phyloP scores from a whole-genome alignment of 2,329 filamentous ascomycete genomes.

The Alternaria metachromatica region DNA sequence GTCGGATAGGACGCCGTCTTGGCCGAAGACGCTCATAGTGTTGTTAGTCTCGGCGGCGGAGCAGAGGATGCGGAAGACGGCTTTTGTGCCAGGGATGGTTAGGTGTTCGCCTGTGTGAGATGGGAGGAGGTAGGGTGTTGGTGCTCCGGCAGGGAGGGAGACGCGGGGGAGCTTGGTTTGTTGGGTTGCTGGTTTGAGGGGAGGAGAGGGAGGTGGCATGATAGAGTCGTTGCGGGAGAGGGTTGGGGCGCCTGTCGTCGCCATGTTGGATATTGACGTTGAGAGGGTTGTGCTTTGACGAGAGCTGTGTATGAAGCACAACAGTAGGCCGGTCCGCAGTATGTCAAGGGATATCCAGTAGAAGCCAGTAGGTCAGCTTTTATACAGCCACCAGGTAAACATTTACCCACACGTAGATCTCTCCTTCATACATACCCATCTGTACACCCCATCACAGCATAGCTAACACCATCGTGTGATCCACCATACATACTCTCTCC shows the following conservation, averaged over 20 bases:
- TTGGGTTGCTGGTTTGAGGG: background rate
- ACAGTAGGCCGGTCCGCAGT: background rate
- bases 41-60: constrained; percentile 22
- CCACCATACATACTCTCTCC: background rate
- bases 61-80: constrained; percentile 23
- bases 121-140: constrained; percentile 22
- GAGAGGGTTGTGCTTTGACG: background rate
- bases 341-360: background rate
- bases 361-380: background rate
- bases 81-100: constrained; percentile 24
- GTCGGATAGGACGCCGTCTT: constrained; percentile 25
- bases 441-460: background rate
- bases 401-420: background rate
- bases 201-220: background rate
- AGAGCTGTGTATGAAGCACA: background rate
- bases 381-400: background rate
- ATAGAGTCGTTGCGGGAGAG: background rate
- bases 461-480: background rate
- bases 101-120: constrained; percentile 24
- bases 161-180: constrained; percentile 10
- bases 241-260: background rate
- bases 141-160: constrained; percentile 13
- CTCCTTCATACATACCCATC: background rate
- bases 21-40: constrained; percentile 25
- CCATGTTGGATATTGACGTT: background rate